Percentiles rank a stretch among this genome's conserved stretches.
phyloP scores from a whole-genome alignment of 139 green algal genomes.

The Marvania coccoides region DNA sequence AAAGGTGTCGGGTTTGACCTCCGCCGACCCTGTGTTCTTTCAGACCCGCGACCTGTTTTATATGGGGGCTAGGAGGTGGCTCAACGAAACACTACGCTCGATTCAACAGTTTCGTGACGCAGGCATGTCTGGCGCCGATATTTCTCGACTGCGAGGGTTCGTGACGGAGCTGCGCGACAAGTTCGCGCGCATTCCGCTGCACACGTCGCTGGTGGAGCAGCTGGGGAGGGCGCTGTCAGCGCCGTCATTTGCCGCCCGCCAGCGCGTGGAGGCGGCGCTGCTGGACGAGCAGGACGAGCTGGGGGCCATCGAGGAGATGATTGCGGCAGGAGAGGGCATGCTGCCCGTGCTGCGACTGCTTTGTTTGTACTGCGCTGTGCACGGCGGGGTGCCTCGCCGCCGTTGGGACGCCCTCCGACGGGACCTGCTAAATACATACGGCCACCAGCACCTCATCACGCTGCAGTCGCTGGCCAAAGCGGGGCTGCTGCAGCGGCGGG shows the following conservation, averaged over 20 bases:
- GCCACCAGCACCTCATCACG: conserved; percentile 76
- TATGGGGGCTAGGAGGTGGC: conserved; percentile 14
- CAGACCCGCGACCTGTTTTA: conserved; percentile 53
- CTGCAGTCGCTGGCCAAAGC: conserved; percentile 34
- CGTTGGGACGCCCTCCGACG: conserved; percentile 60
- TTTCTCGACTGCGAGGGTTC: conserved; percentile 22
- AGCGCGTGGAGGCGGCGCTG: conserved; percentile 24
- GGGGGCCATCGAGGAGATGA: conserved; percentile 45
- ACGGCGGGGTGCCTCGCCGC: conserved; percentile 64
- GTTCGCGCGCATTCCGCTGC: conserved; percentile 26
- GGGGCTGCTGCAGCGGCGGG: conserved; percentile 5
- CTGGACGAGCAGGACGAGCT: conserved; percentile 27
- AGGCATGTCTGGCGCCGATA: conserved; percentile 26
- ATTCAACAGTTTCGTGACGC: conserved; percentile 34
- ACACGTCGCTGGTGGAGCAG: conserved; percentile 26
- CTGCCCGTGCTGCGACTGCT: conserved; percentile 76
- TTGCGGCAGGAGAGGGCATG: conserved; percentile 50
- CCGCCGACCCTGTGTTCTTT: conserved; percentile 50
- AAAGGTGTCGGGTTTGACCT: conserved; percentile 38
- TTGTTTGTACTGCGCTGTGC: conserved; percentile 53
- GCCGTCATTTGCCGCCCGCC: conserved; percentile 17
- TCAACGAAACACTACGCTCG: conserved; percentile 27
- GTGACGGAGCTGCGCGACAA: conserved; percentile 29
- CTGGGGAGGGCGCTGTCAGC: conserved; percentile 8
- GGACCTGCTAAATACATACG: conserved; percentile 79